phyloP scores from a whole-genome alignment of 2,329 filamentous ascomycete species.

The Coniochaeta hoffmannii region DNA sequence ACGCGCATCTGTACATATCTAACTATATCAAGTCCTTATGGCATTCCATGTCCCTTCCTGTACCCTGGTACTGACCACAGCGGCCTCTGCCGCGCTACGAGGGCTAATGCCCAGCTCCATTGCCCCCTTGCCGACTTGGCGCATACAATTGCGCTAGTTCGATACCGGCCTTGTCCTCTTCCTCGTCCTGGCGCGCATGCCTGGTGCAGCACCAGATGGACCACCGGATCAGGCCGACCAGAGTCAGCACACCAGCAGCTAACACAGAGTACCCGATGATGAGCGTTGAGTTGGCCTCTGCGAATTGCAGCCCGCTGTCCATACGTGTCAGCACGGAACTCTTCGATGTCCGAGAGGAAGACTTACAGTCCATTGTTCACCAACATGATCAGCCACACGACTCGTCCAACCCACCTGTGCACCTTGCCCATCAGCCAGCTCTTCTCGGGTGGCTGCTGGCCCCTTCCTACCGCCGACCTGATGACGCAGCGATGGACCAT shows the following conservation, averaged over 20 bases:
- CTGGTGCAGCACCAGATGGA: conserved; percentile 12
- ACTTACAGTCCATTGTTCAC: conserved; percentile 18
- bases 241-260: conserved; percentile 10
- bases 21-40: background rate
- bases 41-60: background rate
- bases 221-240: conserved; percentile 13
- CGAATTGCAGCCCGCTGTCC: conserved; percentile 15
- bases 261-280: conserved; percentile 16
- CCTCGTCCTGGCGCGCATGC: conserved; percentile 7
- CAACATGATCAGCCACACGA: conserved; percentile 16
- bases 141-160: background rate
- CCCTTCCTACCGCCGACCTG: conserved; percentile 9
- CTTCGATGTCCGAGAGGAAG: background rate
- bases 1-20: background rate
- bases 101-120: background rate
- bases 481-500: conserved; percentile 9
- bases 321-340: background rate
- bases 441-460: conserved; percentile 9
- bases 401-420: conserved; percentile 14
- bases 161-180: conserved; percentile 6
- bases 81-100: background rate
- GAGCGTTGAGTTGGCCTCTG: conserved; percentile 9
- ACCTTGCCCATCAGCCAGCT: conserved; percentile 7
- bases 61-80: no score
- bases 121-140: background rate